Conservation (phyloP, 2,329 filamentous ascomycete genomes). For the Colletotrichum acutatum region DNA sequence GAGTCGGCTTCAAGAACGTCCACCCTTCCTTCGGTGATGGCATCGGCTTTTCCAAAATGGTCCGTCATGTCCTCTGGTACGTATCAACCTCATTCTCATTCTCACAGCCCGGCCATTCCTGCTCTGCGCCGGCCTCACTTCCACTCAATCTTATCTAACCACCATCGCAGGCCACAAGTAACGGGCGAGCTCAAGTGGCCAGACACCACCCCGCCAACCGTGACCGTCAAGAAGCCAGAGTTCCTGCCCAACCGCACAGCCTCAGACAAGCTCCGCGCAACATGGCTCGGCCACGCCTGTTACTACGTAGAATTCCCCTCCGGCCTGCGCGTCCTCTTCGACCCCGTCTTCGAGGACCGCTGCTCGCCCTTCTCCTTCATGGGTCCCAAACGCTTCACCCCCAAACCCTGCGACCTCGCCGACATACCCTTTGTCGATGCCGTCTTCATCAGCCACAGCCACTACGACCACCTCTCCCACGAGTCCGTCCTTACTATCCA, state of each 20-base stretch:
- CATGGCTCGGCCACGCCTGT: conserved; percentile 95
- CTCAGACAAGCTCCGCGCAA: conserved; percentile 75
- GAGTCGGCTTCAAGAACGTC: conserved; percentile 61
- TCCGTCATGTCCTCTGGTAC: conserved; percentile 50
- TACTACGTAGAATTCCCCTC: conserved; percentile 91
- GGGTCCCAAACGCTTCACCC: conserved; percentile 82
- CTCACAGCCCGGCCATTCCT: not conserved
- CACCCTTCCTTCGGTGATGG: conserved; percentile 56
- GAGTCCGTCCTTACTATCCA: conserved; percentile 78
- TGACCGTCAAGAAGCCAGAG: conserved; percentile 72
- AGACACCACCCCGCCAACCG: conserved; percentile 72
- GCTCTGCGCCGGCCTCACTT: not conserved
- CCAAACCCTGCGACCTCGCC: conserved; percentile 78
- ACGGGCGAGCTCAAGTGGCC: conserved; percentile 58
- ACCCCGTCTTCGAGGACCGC: conserved; percentile 90
- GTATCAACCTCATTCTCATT: conserved; percentile 27
- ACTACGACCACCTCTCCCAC: conserved; percentile 92
- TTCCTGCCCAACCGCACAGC: conserved; percentile 73
- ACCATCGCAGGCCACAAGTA: conserved; percentile 46
- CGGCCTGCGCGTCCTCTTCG: conserved; percentile 89
- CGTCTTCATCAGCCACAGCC: conserved; percentile 87
- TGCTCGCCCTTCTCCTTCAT: conserved; percentile 81
- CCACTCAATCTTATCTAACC: conserved; percentile 22
- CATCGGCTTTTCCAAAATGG: conserved; percentile 37
- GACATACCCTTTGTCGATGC: conserved; percentile 83